Base-by-base conservation (phyloP, 148 eudicot species). In the Heliosperma pusillum region DNA sequence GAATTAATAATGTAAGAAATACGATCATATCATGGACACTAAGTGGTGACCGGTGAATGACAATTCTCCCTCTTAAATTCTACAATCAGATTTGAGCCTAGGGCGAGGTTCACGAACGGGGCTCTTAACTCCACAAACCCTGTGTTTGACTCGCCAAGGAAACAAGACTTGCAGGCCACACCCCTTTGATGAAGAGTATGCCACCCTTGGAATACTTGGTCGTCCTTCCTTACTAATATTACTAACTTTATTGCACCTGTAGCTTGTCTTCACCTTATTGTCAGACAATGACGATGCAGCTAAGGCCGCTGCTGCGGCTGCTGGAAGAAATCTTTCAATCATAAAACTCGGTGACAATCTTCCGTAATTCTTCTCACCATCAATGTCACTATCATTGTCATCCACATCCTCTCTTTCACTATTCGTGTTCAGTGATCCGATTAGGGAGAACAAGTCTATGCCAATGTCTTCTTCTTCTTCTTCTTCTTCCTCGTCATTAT, bases 241-340 rank as follows among this genome's bases (percentile, higher is more conserved):
- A 10, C 2, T 66, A 27, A 7, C 30, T 1, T 6, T 59, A 17
- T 5, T 56, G 1, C 45, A 63, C 40, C 68, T 33, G 10, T 69
- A 69, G 11, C 40, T 6, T 10, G 64, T 29, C 70, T 27, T 47
- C 5, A 29, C 3, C 12, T 67, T 58, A 9, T 71, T 74, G 36
- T 68, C 72, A 5, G 81, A 77, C 29, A 81, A 72, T 0, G 90
- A 84, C 7, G 83, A 82, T 9, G 86, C 89, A 22, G 96, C 91
- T 63, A 88, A 78, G 1, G 89, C 93, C 19, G 81, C n/a, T n/a
- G n/a, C n/a, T n/a, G n/a, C 82, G 0, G 97, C 91, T 21, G 88
- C 91, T 0, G 91, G 85, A 60, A 91, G 89, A 84, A 89, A 91
- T 55, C 91, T 84, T 78, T 86, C 82, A 44, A 91, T 88, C 72